Base-by-base conservation (phyloP, 805 yeast genomes). In the Naumovozyma castellii region DNA sequence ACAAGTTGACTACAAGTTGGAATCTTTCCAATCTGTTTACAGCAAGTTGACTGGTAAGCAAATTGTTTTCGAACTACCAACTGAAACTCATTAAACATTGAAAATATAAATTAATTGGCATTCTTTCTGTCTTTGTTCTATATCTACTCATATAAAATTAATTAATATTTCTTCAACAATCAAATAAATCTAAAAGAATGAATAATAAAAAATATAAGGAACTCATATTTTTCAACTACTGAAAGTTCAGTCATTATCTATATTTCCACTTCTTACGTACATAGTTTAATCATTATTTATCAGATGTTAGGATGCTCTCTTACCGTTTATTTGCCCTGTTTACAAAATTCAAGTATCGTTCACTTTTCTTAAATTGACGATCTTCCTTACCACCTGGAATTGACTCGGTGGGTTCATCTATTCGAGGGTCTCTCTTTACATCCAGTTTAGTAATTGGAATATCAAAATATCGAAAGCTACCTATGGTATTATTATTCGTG, bases 1-100 rank as follows among this genome's bases (percentile, higher is more conserved):
- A 63, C 78, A 86, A 67, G 88, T 92, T 65, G 97, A 90, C 75
- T 86, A 92, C 87, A 92, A 92, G 79, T 83, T 90, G 70, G 97
- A 90, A 72, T 86, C 97, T 59, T 92, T 90, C 95, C 95, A 90
- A 80, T 82, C 95, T 61, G 88, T 90, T 67, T 90, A 90, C 94
- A 75, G 75, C 75, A 90, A 90, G 79, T 85, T 90, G 73, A 90
- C 98, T 66, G 98, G 98, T 76, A 90, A 92, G 82, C 94, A 88
- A 75, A 96, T 92, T 75, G 92, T 87, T 64, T 90, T 90, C 68
- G 97, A 90, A 82, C 84, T 90, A 64, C 84, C 85, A 70, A 55
- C 62, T 45, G 65, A 60, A 53, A 58, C 63, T 45, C 62, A 61
- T 53, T 61, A 61, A 53, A 47, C 46, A 32, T 37, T 35, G 19